Percentiles rank a stretch among this genome's conserved stretches.
These are phyloP conservation scores for Porphyrellus cyaneotinctus DNA, from an alignment of 768 basidiomycete genomes.

Conservation along the genomic window DNA sequence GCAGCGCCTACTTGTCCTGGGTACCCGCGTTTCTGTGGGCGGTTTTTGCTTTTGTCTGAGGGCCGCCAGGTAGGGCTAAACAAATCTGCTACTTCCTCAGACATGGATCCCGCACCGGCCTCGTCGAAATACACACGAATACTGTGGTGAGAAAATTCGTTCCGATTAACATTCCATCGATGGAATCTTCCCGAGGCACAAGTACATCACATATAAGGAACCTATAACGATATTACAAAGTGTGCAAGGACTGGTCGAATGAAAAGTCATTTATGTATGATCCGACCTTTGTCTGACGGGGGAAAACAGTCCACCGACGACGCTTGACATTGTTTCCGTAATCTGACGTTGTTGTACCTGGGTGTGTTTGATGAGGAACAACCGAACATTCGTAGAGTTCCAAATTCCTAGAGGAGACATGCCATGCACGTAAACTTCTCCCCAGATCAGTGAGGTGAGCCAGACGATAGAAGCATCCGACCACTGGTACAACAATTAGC, in stretches of 20 bases:
- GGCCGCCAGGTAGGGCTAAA: no score
- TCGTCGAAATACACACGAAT: no score
- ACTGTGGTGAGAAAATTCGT: background rate
- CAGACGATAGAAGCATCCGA: conserved; percentile 88
- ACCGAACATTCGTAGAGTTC: conserved; percentile 82
- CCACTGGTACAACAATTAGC: conserved; percentile 53
- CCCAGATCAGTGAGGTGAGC: conserved; percentile 93
- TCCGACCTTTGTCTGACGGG: conserved; percentile 31
- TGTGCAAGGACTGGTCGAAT: background rate
- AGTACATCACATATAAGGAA: background rate
- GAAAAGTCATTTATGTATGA: conserved; percentile 17
- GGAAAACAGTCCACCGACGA: conserved; percentile 73
- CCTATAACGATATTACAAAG: background rate
- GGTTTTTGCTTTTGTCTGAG: no score
- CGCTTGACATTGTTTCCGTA: conserved; percentile 74
- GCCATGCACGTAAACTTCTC: conserved; percentile 87
- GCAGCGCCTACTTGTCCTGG: no score
- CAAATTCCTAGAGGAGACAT: conserved; percentile 87
- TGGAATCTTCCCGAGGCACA: background rate
- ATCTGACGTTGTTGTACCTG: conserved; percentile 66
- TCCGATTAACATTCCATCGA: background rate
- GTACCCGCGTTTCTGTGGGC: no score
- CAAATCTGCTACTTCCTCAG: no score
- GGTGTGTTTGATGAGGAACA: conserved; percentile 90
- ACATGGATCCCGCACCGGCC: no score